Conservation (phyloP, 306 rosid species). For the Bauhinia variegata region DNA sequence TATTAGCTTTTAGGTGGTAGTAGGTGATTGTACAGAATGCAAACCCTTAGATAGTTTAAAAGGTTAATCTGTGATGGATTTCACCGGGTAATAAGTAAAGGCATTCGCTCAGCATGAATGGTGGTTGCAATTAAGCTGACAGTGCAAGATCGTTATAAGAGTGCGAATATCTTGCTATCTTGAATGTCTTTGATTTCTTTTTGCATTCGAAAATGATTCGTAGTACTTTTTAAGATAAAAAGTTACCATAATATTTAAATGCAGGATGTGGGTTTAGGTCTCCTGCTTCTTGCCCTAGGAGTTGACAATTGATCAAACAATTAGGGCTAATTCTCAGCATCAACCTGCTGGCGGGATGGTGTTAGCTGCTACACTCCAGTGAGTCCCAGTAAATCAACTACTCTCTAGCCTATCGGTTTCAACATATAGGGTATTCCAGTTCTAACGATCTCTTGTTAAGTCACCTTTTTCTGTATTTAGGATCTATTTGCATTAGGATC, state of each 20-base stretch:
- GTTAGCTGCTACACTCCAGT: constrained; percentile 61
- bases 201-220: constrained; percentile 42
- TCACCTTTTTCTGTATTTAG: constrained; percentile 52
- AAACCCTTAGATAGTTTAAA: constrained; percentile 37
- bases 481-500: no score
- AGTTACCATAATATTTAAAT: constrained; percentile 72
- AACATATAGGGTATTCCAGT: constrained; percentile 57
- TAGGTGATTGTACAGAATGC: constrained; percentile 28
- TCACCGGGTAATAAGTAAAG: constrained; percentile 22
- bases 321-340: constrained; percentile 78
- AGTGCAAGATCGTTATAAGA: constrained; percentile 36
- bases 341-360: constrained; percentile 73
- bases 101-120: constrained; percentile 35
- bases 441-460: constrained; percentile 48
- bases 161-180: constrained; percentile 44
- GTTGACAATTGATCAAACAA: constrained; percentile 72
- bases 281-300: constrained; percentile 87
- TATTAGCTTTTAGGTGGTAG: constrained; percentile 20
- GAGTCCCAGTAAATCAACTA: constrained; percentile 71
- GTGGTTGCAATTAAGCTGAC: constrained; percentile 36
- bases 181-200: constrained; percentile 33
- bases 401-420: constrained; percentile 53
- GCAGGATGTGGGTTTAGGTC: constrained; percentile 94
- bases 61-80: constrained; percentile 26
- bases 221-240: constrained; percentile 53